Conservation (phyloP, 495 filamentous ascomycete genomes). For the Mytilinidion resinicola region DNA sequence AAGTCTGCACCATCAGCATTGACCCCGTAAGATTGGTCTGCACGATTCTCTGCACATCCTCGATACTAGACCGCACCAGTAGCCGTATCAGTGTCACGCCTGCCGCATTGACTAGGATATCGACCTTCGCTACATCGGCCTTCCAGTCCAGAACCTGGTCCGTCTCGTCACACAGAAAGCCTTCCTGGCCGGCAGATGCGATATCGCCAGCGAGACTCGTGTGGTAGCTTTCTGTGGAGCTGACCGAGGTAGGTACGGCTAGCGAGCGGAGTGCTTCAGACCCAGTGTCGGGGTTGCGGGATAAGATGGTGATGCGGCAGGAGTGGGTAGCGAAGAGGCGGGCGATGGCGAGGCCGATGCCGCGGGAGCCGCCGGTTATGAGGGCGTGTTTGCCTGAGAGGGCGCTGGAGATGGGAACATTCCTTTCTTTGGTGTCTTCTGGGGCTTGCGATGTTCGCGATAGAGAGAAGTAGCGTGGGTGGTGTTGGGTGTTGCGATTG, state of each 20-base stretch:
- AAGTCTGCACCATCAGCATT: conserved; percentile 53
- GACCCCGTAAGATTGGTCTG: conserved; percentile 66
- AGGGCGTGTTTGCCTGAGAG: conserved; percentile 43
- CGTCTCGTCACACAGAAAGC: conserved; percentile 5
- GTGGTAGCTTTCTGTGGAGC: neutral
- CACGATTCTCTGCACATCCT: conserved; percentile 46
- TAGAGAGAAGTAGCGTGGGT: neutral
- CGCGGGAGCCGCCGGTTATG: conserved; percentile 58
- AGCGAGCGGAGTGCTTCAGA: conserved; percentile 23
- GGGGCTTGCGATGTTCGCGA: neutral
- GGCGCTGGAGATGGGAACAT: neutral
- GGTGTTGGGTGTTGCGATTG: too few relatives aligned
- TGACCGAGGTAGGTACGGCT: too few relatives aligned
- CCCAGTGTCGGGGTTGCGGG: conserved; percentile 35
- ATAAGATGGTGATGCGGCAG: conserved; percentile 14
- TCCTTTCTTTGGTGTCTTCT: neutral
- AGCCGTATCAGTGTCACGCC: conserved; percentile 58
- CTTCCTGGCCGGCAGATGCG: neutral
- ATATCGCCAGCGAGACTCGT: conserved; percentile 18
- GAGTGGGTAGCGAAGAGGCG: conserved; percentile 53
- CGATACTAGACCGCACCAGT: conserved; percentile 42
- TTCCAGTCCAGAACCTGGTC: conserved; percentile 17
- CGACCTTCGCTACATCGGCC: conserved; percentile 26
- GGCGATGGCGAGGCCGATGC: conserved; percentile 65
- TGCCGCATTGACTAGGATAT: conserved; percentile 72